A percentile compares a stretch with the other conserved stretches of the same genome.
phyloP scores from a whole-genome alignment of 176 grass and related monocot genomes.

The Phyllostachys edulis region DNA sequence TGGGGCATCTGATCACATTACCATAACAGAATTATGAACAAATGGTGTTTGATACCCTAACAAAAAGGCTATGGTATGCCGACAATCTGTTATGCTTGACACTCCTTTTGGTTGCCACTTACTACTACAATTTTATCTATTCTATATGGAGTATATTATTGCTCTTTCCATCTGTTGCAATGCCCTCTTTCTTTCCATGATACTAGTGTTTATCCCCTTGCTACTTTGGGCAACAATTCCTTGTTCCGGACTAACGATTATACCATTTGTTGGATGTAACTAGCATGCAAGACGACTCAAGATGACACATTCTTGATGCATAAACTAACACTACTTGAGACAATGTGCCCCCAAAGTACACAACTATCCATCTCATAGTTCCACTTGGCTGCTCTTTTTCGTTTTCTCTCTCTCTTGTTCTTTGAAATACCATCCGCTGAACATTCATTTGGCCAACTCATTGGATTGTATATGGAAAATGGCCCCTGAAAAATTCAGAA shows the following conservation, averaged over 20 bases:
- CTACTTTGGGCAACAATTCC: constrained; percentile 47
- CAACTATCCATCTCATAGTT: constrained; percentile 27
- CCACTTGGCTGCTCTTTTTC: constrained; percentile 19
- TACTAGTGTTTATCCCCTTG: constrained; percentile 43
- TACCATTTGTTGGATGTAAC: constrained; percentile 33
- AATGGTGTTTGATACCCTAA: constrained; percentile 25
- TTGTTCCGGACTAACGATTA: constrained; percentile 36
- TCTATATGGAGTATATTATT: constrained; percentile 32
- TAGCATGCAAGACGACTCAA: neutral
- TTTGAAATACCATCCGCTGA: constrained; percentile 18
- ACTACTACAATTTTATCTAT: constrained; percentile 23
- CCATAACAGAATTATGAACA: constrained; percentile 28
- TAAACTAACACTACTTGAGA: constrained; percentile 33
- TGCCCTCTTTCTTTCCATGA: constrained; percentile 17
- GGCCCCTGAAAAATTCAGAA: neutral
- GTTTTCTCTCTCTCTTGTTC: neutral
- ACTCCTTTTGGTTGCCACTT: constrained; percentile 48
- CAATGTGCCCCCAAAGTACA: constrained; percentile 23
- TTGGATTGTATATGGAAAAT: neutral
- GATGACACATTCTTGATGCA: constrained; percentile 29
- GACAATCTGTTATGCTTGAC: constrained; percentile 32
- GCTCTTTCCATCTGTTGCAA: constrained; percentile 46
- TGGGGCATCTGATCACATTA: constrained; percentile 45
- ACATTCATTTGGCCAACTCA: constrained; percentile 13
- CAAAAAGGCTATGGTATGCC: constrained; percentile 42